Base-by-base conservation (phyloP, 2,329 filamentous ascomycete species). In the Chalaropsis ovoidea region DNA sequence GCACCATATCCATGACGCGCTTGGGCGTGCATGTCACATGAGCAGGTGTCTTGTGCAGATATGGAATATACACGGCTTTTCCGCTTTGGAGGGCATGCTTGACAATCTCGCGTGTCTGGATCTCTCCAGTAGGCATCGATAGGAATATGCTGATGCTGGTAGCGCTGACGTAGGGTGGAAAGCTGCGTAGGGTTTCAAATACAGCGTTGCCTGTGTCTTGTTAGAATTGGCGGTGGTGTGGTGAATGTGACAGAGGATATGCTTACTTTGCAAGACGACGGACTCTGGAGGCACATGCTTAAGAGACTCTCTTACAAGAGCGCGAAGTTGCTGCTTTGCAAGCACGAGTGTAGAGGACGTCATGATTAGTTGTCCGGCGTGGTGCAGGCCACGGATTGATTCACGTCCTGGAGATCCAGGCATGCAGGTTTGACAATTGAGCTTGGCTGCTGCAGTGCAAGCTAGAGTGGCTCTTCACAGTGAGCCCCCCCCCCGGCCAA, bases 1-100 rank as follows among this genome's bases (percentile, higher is more conserved):
- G 85, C 24, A 99, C 84, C 94, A 99, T 97, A 72, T 96, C 91
- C 94, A 99, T 99, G 64, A 94, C 82, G 17, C 82, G 77, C 1
- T 77, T 69, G 3, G 89, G 89, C 5, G 84, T 82, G 65, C 76
- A 76, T 67, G 77, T 73, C 3, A 73, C 72, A n/a, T 76, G 70
- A 43, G 79, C 71, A 3, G 78, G 78, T 39, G 79, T 79, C 70
- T 81, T 85, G 76, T 94, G 86, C 63, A 96, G 86, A 73, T 94
- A 96, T 0, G 94, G 94, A 61, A 99, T 86, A 74, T 90, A 97
- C 67, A 99, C 91, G 68, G 86, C 80, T 76, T 97, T 99, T 47
- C 89, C 90, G 2, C 79, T 75, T 6, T 77, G 76, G 31, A 99
- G 79, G 13, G 93, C 92, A 77, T 96, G 84, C 35, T 84, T 83